A percentile compares a stretch with the other conserved stretches of the same genome.
Conservation (phyloP, 257 asterid species). For the Petunia axillaris region DNA sequence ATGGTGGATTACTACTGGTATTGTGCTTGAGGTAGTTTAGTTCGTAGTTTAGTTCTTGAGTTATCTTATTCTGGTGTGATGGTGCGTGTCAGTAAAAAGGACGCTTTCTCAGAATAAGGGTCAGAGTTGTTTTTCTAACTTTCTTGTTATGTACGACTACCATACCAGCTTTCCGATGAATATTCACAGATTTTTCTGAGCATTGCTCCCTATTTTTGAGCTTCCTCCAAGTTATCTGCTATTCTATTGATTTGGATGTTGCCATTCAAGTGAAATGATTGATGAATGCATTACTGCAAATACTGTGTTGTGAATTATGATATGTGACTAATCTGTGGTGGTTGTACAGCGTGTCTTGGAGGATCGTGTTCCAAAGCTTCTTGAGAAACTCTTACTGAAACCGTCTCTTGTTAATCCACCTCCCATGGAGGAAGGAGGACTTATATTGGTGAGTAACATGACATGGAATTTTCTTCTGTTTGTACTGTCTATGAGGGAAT, state of each 20-base stretch:
- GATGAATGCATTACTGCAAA: neutral
- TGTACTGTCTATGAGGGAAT: conserved; percentile 23
- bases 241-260: conserved; percentile 3
- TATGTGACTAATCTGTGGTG: conserved; percentile 17
- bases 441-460: conserved; percentile 69
- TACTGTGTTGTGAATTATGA: neutral
- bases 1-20: conserved; percentile 26
- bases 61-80: conserved; percentile 24
- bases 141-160: neutral
- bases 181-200: conserved; percentile 14
- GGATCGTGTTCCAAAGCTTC: conserved; percentile 92
- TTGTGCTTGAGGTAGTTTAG: conserved; percentile 29
- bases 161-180: neutral
- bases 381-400: conserved; percentile 80
- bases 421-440: conserved; percentile 96
- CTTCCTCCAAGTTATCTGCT: neutral
- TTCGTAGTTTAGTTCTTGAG: conserved; percentile 23
- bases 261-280: neutral
- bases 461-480: conserved; percentile 15
- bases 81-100: neutral
- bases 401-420: conserved; percentile 94
- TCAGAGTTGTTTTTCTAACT: neutral
- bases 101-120: neutral
- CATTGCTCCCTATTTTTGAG: conserved; percentile 6
- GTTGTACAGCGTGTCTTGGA: conserved; percentile 83